Evolutionary conservation across 441 rosid genomes (phyloP).

Genomic region (Theobroma grandiflorum): DNA sequence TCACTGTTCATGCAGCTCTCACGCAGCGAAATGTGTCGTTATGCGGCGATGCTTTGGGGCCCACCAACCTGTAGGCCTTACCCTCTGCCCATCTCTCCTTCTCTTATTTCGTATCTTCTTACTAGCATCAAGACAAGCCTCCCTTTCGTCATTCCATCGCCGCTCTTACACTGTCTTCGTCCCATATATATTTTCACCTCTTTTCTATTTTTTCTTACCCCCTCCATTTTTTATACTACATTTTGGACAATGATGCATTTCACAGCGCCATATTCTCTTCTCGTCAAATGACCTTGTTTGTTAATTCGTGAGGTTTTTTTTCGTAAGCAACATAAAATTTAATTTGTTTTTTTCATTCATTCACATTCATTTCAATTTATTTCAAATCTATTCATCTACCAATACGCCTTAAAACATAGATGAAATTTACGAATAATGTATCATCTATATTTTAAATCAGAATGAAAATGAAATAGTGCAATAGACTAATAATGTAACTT

Average conservation of each 20-base stretch:
- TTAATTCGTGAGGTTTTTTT: too few relatives aligned
- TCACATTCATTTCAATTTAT: too few relatives aligned
- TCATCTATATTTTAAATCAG: not conserved
- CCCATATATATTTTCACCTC: not conserved
- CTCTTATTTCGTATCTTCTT: conserved; percentile 48
- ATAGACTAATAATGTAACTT: not conserved
- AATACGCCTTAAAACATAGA: too few relatives aligned
- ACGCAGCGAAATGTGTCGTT: conserved; percentile 1
- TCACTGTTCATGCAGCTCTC: not conserved
- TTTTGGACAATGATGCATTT: too few relatives aligned
- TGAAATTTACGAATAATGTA: too few relatives aligned
- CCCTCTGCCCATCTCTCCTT: conserved; percentile 27
- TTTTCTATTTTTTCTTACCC: not conserved
- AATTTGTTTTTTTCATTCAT: too few relatives aligned
- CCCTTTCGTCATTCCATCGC: conserved; percentile 21
- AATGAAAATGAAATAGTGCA: not conserved
- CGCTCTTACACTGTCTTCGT: not conserved
- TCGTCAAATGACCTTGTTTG: too few relatives aligned
- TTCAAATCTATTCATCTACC: too few relatives aligned
- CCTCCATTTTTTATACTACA: too few relatives aligned
- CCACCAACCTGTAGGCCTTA: conserved; percentile 12
- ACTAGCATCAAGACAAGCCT: conserved; percentile 45
- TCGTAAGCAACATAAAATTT: too few relatives aligned
- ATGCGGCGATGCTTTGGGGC: conserved; percentile 5
- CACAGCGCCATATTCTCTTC: too few relatives aligned